These are phyloP conservation scores for Yamadazyma friedrichii DNA, from an alignment of 1,139 yeast species.

Conservation along the genomic window DNA sequence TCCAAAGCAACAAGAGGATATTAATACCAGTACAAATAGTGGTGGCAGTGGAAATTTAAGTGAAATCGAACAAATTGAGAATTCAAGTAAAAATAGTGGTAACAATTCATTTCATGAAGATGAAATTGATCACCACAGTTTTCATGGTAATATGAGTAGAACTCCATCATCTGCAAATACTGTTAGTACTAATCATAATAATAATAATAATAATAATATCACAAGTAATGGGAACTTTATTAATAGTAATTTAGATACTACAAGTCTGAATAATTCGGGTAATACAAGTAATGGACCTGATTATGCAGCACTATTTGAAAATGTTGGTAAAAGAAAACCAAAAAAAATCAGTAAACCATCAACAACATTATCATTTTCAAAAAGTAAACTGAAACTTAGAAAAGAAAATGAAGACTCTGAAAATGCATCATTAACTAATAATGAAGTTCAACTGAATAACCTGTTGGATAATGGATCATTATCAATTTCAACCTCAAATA, in stretches of 20 bases:
- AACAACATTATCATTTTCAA: constrained; percentile 10
- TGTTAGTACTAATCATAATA: constrained; percentile 15
- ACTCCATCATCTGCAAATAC: constrained; percentile 27
- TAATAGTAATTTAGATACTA: constrained; percentile 3
- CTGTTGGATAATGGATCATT: constrained; percentile 15
- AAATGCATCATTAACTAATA: constrained; percentile 5
- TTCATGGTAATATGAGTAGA: constrained; percentile 18
- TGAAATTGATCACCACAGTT: constrained; percentile 8
- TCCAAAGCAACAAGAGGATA: constrained; percentile 19
- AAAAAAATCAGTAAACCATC: constrained; percentile 28
- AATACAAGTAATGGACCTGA: constrained; percentile 26
- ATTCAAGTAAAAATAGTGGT: constrained; percentile 13
- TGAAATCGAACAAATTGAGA: constrained; percentile 11
- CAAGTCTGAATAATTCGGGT: constrained; percentile 7
- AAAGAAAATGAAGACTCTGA: constrained; percentile 6
- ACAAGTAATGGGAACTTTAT: not conserved
- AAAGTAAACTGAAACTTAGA: constrained; percentile 15
- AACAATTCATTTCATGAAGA: constrained; percentile 12
- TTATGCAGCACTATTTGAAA: constrained; percentile 46
- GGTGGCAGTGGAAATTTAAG: not conserved
- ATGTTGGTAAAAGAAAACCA: constrained; percentile 38
- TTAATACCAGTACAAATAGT: constrained; percentile 6
- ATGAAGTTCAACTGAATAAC: constrained; percentile 15
- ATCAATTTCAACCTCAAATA: constrained; percentile 22
- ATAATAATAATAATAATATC: constrained; percentile 7